These are phyloP conservation scores for Holtermannia corniformis DNA, from an alignment of 768 basidiomycete species.

Conservation along the genomic window DNA sequence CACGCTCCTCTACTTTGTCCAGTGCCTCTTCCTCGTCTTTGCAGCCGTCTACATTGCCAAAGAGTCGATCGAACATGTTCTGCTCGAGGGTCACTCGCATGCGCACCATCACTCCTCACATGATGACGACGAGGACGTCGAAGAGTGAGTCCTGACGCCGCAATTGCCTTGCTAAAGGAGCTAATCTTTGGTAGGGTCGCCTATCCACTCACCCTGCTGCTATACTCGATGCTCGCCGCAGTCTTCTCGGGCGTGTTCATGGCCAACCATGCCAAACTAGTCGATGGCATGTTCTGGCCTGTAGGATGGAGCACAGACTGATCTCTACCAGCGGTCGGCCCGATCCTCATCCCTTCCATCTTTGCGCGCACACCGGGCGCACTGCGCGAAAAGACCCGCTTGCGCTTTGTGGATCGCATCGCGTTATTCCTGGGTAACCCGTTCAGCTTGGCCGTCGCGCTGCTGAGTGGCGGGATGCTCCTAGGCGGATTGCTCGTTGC, in stretches of 20 bases:
- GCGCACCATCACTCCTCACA: constrained; percentile 22
- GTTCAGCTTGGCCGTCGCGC: constrained; percentile 57
- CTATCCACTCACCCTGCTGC: constrained; percentile 21
- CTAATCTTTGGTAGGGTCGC: constrained; percentile 2
- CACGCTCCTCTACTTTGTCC: constrained; percentile 61
- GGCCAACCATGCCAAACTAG: constrained; percentile 42
- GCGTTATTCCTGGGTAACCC: constrained; percentile 58
- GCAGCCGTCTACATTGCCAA: constrained; percentile 92
- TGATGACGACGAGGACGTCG: constrained; percentile 15
- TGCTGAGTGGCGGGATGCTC: constrained; percentile 53
- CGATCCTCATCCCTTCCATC: constrained; percentile 22
- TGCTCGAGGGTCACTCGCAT: constrained; percentile 47
- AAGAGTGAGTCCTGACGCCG: constrained; percentile 26
- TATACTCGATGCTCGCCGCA: constrained; percentile 19
- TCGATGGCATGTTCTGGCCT: constrained; percentile 36
- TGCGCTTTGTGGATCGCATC: constrained; percentile 1
- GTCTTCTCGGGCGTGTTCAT: constrained; percentile 34
- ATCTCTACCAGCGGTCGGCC: constrained; percentile 29
- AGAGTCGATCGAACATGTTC: constrained; percentile 85
- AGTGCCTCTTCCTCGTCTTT: constrained; percentile 88
- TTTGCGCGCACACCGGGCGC: constrained; percentile 6
- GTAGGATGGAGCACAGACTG: constrained; percentile 1
- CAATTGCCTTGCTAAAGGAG: background rate
- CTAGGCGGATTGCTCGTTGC: constrained; percentile 51
- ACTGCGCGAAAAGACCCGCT: constrained; percentile 6